Conservation (phyloP, 1,284 basidiomycete species). For the Cutaneotrichosporon sp. region DNA sequence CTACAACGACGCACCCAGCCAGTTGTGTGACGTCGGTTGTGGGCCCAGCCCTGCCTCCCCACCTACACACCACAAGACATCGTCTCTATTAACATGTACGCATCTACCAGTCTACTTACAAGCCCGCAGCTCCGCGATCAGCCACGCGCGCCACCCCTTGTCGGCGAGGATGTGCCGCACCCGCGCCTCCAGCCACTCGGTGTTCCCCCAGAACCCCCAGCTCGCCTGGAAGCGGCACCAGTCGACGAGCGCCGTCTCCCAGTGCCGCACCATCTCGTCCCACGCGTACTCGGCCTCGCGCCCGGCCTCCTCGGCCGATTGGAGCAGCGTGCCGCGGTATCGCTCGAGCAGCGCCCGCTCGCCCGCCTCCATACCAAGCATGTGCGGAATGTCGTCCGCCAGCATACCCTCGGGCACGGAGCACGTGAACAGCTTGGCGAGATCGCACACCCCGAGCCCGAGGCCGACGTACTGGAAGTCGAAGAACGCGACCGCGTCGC, state of each 20-base stretch:
- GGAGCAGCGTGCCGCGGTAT: no score
- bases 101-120: slow-evolving; percentile 4
- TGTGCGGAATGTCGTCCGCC: not conserved
- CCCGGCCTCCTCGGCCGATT: not conserved
- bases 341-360: slow-evolving; percentile 13
- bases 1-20: no score
- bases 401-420: slow-evolving; percentile 17
- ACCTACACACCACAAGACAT: no score
- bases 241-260: slow-evolving; percentile 28
- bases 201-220: slow-evolving; percentile 28
- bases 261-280: slow-evolving; percentile 21
- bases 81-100: no score
- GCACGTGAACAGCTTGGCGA: slow-evolving; percentile 28
- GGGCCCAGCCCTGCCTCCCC: no score
- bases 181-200: slow-evolving; percentile 22
- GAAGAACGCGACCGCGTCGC: slow-evolving; percentile 18
- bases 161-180: slow-evolving; percentile 19
- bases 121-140: not conserved
- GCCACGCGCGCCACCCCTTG: slow-evolving; percentile 18
- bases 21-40: no score
- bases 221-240: slow-evolving; percentile 28
- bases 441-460: slow-evolving; percentile 25
- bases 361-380: slow-evolving; percentile 12
- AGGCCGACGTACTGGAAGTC: slow-evolving; percentile 28
- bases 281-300: slow-evolving; percentile 13